Percentiles rank a stretch among this genome's conserved stretches.
Evolutionary conservation across 768 basidiomycete species (phyloP).

Genomic region (Lentinus brumalis): DNA sequence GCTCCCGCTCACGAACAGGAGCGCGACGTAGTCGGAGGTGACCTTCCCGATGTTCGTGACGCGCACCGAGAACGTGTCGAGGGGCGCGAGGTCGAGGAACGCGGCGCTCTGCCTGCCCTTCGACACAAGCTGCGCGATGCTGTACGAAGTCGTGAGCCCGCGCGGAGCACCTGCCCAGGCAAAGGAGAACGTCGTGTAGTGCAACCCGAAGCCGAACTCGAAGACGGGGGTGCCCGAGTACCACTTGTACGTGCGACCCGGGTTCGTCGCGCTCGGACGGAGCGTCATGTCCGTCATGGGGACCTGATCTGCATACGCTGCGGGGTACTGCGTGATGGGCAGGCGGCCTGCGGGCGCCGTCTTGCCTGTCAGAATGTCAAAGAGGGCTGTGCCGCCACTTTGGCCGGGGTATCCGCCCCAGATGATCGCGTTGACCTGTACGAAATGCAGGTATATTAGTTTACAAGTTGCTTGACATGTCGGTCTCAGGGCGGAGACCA

Average conservation of each 20-base stretch:
- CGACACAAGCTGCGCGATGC: conserved; percentile 43
- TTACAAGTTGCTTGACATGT: too few species aligned
- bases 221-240: conserved; percentile 53
- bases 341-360: conserved; percentile 57
- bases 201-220: conserved; percentile 55
- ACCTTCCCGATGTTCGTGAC: conserved; percentile 51
- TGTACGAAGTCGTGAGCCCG: conserved; percentile 37
- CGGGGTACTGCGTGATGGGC: conserved; percentile 55
- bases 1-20: conserved; percentile 51
- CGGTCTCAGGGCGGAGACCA: background rate
- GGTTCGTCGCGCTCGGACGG: conserved; percentile 48
- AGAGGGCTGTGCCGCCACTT: conserved; percentile 54
- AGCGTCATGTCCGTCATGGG: conserved; percentile 62
- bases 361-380: conserved; percentile 54
- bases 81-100: conserved; percentile 44
- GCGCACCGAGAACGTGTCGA: conserved; percentile 51
- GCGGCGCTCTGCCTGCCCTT: conserved; percentile 20
- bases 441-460: background rate
- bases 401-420: conserved; percentile 64
- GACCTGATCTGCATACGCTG: conserved; percentile 47
- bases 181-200: conserved; percentile 52
- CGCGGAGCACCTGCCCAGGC: conserved; percentile 34
- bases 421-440: conserved; percentile 52
- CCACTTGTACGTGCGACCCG: conserved; percentile 63
- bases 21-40: conserved; percentile 56